A percentile compares a stretch with the other conserved stretches of the same genome.
Conservation (phyloP, 2,329 filamentous ascomycete genomes). For the Ophiostoma triangulosporum region DNA sequence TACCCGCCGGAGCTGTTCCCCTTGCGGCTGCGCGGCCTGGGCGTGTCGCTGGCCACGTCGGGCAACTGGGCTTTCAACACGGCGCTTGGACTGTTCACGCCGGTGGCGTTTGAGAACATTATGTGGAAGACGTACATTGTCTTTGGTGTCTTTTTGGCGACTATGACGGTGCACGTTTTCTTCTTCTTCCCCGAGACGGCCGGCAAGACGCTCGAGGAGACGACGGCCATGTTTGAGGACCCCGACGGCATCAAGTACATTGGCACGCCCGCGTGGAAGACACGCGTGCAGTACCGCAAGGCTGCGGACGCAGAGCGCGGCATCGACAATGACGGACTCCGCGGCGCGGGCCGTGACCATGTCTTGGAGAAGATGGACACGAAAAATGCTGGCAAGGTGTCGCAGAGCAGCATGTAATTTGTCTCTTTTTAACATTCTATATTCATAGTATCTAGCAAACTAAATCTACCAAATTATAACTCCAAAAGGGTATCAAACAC, state of each 20-base stretch:
- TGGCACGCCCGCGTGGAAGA: too few relatives aligned
- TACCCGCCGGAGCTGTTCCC: constrained; percentile 16
- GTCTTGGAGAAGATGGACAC: too few relatives aligned
- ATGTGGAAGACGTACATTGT: constrained; percentile 15
- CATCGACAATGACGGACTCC: too few relatives aligned
- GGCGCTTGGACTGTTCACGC: constrained; percentile 15
- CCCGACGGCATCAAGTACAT: not conserved
- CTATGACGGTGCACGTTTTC: constrained; percentile 14
- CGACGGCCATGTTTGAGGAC: not conserved
- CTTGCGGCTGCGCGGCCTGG: constrained; percentile 13
- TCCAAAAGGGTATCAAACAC: too few relatives aligned
- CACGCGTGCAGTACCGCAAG: too few relatives aligned
- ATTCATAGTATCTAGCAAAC: too few relatives aligned
- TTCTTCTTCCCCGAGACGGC: constrained; percentile 15
- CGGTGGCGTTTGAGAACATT: constrained; percentile 14
- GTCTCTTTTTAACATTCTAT: too few relatives aligned
- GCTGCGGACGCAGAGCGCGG: too few relatives aligned
- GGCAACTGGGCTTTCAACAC: constrained; percentile 14
- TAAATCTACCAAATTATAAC: too few relatives aligned
- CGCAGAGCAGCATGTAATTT: too few relatives aligned
- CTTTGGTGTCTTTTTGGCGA: constrained; percentile 15
- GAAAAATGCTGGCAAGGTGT: too few relatives aligned
- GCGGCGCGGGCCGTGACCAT: too few relatives aligned
- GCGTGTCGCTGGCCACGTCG: constrained; percentile 13
- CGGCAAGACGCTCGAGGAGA: constrained; percentile 25